Percentiles rank a stretch among this genome's conserved stretches.
Evolutionary conservation across 2,329 filamentous ascomycete species (phyloP).

Genomic region (Colletotrichum chlorophyti): DNA sequence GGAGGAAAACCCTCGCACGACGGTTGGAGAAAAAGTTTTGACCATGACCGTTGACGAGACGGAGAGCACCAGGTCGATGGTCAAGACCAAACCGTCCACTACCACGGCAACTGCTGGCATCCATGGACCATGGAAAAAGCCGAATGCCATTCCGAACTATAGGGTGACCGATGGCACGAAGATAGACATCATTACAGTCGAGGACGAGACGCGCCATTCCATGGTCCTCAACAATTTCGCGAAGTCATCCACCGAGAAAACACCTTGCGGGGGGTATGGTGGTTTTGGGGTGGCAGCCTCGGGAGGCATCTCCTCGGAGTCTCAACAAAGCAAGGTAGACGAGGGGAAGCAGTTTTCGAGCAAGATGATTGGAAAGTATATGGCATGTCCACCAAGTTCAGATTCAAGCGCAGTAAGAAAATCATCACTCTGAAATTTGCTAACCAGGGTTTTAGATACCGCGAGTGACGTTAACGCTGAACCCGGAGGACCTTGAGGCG

Average conservation of each 20-base stretch:
- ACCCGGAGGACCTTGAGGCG: slow-evolving; percentile 1
- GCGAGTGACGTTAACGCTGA: background rate
- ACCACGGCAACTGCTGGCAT: no score
- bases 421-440: no score
- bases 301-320: background rate
- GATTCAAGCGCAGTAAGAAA: no score
- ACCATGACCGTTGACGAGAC: no score
- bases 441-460: no score
- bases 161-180: slow-evolving; percentile 5
- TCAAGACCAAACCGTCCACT: no score
- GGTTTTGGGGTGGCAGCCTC: no score
- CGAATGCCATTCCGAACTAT: slow-evolving; percentile 7
- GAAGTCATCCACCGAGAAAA: slow-evolving; percentile 3
- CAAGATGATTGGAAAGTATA: slow-evolving; percentile 8
- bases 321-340: background rate
- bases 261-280: no score
- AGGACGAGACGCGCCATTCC: background rate
- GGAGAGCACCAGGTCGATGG: no score
- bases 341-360: background rate
- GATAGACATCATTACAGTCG: background rate
- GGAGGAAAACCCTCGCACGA: no score
- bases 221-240: slow-evolving; percentile 5
- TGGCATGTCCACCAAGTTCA: background rate
- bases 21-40: no score
- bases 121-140: no score